Evolutionary conservation across 257 asterid species (phyloP).

Genomic region (Catharanthus roseus): DNA sequence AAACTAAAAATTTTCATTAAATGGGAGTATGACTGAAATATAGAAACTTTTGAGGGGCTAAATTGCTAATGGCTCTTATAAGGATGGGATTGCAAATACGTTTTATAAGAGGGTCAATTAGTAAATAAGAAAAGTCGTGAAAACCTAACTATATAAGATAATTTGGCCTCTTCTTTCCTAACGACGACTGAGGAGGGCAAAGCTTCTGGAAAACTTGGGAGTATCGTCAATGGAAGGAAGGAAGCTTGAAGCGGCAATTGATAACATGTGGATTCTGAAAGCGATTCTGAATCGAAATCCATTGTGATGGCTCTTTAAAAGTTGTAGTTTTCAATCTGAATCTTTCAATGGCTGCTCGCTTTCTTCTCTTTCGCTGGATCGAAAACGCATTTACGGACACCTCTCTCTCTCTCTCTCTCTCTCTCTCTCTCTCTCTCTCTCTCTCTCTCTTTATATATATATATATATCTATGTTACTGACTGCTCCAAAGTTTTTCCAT

Average conservation of each 20-base stretch:
- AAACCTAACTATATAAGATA: too few relatives aligned
- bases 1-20: too few relatives aligned
- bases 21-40: too few relatives aligned
- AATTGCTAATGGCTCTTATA: too few relatives aligned
- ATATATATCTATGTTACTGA: not conserved
- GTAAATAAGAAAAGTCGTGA: too few relatives aligned
- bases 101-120: too few relatives aligned
- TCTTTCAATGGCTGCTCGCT: constrained; percentile 17
- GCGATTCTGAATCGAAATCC: not conserved
- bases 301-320: constrained; percentile 1
- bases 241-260: constrained; percentile 15
- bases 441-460: too few relatives aligned
- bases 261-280: constrained; percentile 14
- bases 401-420: constrained; percentile 4
- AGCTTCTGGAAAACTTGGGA: not conserved
- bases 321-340: constrained; percentile 21
- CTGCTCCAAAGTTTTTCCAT: not conserved
- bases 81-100: too few relatives aligned
- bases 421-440: not conserved
- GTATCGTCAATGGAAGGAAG: not conserved
- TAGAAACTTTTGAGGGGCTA: too few relatives aligned
- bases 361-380: constrained; percentile 1
- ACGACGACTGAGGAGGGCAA: too few relatives aligned
- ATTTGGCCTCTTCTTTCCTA: too few relatives aligned
- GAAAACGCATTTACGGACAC: too few relatives aligned